Evolutionary conservation across 768 basidiomycete genomes (phyloP).

Genomic region (Arthromyces matolae): DNA sequence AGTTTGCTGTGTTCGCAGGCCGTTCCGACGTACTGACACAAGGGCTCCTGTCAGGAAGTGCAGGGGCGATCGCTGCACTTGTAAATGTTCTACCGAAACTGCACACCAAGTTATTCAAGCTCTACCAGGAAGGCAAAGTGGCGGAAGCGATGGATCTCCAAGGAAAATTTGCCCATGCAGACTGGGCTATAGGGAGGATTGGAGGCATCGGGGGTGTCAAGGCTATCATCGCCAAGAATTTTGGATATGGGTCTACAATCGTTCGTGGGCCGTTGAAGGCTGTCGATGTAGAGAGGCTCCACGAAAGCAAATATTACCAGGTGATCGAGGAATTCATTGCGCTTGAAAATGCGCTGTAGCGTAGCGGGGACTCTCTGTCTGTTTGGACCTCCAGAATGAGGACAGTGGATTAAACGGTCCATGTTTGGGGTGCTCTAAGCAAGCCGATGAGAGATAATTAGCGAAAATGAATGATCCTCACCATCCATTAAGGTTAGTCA

Average conservation of each 20-base stretch:
- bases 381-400: too few species aligned
- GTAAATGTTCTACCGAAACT: conserved; percentile 60
- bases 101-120: conserved; percentile 45
- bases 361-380: too few species aligned
- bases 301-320: conserved; percentile 35
- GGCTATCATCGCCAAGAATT: conserved; percentile 55
- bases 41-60: conserved; percentile 56
- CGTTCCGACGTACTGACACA: conserved; percentile 67
- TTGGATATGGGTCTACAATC: conserved; percentile 53
- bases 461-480: too few species aligned
- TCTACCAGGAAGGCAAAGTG: conserved; percentile 50
- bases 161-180: conserved; percentile 58
- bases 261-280: conserved; percentile 50
- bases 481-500: too few species aligned
- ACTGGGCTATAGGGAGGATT: conserved; percentile 59
- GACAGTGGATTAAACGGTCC: too few species aligned
- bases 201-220: conserved; percentile 71
- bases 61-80: conserved; percentile 63
- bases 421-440: too few species aligned
- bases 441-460: too few species aligned
- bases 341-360: conserved; percentile 37
- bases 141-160: conserved; percentile 61
- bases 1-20: conserved; percentile 74
- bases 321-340: conserved; percentile 43
- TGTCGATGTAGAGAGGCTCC: conserved; percentile 34